A percentile compares a stretch with the other conserved stretches of the same genome.
These are phyloP conservation scores for Chrysosporium queenslandicum DNA, from an alignment of 2,329 filamentous ascomycete species.

Conservation along the genomic window DNA sequence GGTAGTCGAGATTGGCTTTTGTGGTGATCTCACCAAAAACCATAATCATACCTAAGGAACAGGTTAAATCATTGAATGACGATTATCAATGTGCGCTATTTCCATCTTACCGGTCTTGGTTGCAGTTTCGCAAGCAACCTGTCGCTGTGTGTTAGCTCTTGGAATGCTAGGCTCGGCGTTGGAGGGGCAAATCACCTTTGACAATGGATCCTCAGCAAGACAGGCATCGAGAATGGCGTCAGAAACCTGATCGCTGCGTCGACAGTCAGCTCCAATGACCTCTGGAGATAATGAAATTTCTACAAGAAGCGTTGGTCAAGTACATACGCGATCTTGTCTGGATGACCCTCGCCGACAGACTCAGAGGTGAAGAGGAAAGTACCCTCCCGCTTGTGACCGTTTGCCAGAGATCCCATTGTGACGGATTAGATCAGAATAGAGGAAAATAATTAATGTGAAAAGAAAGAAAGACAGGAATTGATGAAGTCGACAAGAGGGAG, in stretches of 20 bases:
- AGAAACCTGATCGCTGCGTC: conserved; percentile 74
- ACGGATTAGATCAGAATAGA: conserved; percentile 23
- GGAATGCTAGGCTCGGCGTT: not conserved
- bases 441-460: conserved; percentile 12
- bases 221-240: conserved; percentile 98
- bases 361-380: conserved; percentile 86
- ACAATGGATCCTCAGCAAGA: conserved; percentile 84
- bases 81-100: conserved; percentile 3
- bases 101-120: conserved; percentile 78
- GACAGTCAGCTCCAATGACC: conserved; percentile 9
- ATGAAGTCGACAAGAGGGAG: conserved; percentile 3
- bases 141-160: not conserved
- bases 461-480: conserved; percentile 19
- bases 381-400: conserved; percentile 35
- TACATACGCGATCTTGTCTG: conserved; percentile 79
- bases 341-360: conserved; percentile 82
- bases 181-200: conserved; percentile 53
- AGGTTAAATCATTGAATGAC: conserved; percentile 11
- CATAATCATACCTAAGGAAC: conserved; percentile 67
- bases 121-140: conserved; percentile 92
- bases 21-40: conserved; percentile 98
- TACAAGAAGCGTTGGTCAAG: conserved; percentile 14
- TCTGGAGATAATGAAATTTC: not conserved
- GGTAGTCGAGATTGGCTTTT: conserved; percentile 92
- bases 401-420: conserved; percentile 45